These are phyloP conservation scores for Byssoonygena ceratinophila DNA, from an alignment of 2,329 filamentous ascomycete species.

Conservation along the genomic window DNA sequence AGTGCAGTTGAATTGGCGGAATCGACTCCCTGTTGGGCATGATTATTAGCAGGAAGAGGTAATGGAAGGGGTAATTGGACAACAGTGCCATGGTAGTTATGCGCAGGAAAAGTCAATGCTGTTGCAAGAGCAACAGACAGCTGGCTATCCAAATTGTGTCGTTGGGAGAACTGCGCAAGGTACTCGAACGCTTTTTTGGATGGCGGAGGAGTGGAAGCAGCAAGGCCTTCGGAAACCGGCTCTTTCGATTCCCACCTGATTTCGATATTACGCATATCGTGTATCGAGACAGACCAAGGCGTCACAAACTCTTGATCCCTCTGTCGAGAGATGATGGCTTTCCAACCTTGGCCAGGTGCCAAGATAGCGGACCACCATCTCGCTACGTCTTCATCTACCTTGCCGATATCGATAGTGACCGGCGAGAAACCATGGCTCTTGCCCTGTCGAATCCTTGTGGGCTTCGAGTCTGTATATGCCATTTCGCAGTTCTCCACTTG, in stretches of 20 bases:
- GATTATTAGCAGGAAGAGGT: slow-evolving; percentile 1
- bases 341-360: slow-evolving; percentile 9
- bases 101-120: slow-evolving; percentile 8
- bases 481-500: slow-evolving; percentile 2
- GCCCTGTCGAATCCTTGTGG: neutral
- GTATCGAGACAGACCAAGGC: slow-evolving; percentile 9
- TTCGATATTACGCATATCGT: neutral
- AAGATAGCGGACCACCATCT: slow-evolving; percentile 8
- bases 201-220: neutral
- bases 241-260: neutral
- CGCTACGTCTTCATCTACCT: slow-evolving; percentile 1
- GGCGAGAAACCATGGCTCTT: slow-evolving; percentile 1
- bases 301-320: slow-evolving; percentile 1
- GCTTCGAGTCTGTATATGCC: slow-evolving; percentile 2
- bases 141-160: slow-evolving; percentile 8
- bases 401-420: slow-evolving; percentile 4
- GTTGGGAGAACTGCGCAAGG: slow-evolving; percentile 3
- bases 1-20: neutral
- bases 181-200: neutral
- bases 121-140: slow-evolving; percentile 6
- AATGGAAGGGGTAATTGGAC: neutral
- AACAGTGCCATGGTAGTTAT: slow-evolving; percentile 5
- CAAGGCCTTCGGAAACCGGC: neutral
- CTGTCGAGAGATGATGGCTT: slow-evolving; percentile 2
- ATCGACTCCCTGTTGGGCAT: neutral